Percentiles rank a stretch among this genome's conserved stretches.
These are phyloP conservation scores for Digitaria exilis DNA, from an alignment of 202 grass and related monocot genomes.

Conservation along the genomic window DNA sequence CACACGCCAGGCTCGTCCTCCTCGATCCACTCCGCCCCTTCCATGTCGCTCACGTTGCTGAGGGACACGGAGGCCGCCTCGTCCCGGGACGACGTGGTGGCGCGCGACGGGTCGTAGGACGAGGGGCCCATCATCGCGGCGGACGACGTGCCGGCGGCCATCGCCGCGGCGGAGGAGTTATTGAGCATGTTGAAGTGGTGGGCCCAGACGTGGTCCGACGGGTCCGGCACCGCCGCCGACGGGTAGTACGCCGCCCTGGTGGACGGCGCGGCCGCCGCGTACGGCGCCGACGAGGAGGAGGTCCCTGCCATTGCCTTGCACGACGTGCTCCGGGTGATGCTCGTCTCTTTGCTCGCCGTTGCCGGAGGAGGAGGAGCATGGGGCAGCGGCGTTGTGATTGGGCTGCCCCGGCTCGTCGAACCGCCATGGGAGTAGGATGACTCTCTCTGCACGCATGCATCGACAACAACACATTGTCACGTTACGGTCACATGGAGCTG, in stretches of 20 bases:
- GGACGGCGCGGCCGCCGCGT: constrained; percentile 22
- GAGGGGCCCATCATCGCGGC: constrained; percentile 26
- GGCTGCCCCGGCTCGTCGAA: constrained; percentile 68
- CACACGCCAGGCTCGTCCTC: constrained; percentile 94
- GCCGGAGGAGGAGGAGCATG: not conserved
- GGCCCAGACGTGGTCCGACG: constrained; percentile 80
- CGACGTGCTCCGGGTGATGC: constrained; percentile 28
- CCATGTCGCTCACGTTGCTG: constrained; percentile 90
- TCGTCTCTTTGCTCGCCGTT: constrained; percentile 35
- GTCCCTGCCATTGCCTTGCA: constrained; percentile 38
- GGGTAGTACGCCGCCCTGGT: constrained; percentile 61
- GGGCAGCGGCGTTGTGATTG: constrained; percentile 18
- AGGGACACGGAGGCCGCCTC: constrained; percentile 87
- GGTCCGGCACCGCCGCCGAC: constrained; percentile 69
- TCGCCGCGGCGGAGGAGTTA: constrained; percentile 35
- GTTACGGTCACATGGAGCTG: not conserved
- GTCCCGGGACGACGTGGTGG: constrained; percentile 79
- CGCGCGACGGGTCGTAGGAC: constrained; percentile 63
- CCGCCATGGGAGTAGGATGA: constrained; percentile 73
- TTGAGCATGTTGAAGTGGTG: constrained; percentile 71
- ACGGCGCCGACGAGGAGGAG: constrained; percentile 35
- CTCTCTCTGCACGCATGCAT: constrained; percentile 60
- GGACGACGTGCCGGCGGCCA: constrained; percentile 30
- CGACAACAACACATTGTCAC: not conserved
- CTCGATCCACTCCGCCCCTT: constrained; percentile 78